Evolutionary conservation across 345 rosid genomes (phyloP).

Genomic region (Murraya koenigii): DNA sequence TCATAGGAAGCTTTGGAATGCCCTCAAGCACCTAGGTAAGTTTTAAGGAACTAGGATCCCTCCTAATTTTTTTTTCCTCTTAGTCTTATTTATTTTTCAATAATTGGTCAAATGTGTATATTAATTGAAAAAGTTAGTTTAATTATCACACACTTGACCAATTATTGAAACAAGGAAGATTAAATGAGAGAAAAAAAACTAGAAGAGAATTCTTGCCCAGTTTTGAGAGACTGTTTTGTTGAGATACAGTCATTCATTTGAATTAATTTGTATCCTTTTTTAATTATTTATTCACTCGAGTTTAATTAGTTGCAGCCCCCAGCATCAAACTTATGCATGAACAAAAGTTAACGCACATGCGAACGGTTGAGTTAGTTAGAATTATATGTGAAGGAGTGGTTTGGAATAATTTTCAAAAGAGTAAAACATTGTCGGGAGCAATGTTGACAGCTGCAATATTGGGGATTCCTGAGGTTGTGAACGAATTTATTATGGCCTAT

Average conservation of each 20-base stretch:
- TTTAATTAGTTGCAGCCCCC: not conserved
- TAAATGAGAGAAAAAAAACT: no score
- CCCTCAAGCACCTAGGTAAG: not conserved
- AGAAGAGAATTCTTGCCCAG: no score
- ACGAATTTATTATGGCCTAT: not conserved
- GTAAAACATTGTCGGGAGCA: rapidly evolving
- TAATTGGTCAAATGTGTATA: no score
- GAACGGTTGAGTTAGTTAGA: not conserved
- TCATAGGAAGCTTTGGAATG: not conserved
- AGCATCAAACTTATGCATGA: not conserved
- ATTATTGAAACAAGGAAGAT: no score
- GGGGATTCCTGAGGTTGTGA: not conserved
- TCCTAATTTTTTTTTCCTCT: no score
- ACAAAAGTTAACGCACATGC: not conserved
- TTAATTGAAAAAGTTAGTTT: no score
- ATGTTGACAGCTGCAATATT: not conserved
- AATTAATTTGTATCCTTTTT: not conserved
- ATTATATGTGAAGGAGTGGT: not conserved
- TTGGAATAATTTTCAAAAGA: not conserved
- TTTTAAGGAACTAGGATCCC: no score
- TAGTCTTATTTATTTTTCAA: no score
- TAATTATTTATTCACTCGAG: not conserved
- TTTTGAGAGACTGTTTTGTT: no score
- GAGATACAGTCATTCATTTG: not conserved
- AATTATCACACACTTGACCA: no score